phyloP scores from a whole-genome alignment of 164 flowering plant species.

The Vitis rotundifolia region DNA sequence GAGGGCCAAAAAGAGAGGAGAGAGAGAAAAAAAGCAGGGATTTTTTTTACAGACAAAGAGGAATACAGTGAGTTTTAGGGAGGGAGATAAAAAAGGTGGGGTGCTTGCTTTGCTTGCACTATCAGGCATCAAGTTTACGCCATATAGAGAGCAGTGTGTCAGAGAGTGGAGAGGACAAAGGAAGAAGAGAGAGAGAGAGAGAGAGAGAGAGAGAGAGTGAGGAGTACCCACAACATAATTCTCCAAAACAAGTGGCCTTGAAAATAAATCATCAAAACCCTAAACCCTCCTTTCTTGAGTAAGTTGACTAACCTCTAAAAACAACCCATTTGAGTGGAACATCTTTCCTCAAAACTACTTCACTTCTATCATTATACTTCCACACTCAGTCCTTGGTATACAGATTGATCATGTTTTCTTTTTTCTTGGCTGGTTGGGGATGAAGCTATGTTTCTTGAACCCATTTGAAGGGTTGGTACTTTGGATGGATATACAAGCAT shows the following conservation, averaged over 20 bases:
- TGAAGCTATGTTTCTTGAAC: too few relatives aligned
- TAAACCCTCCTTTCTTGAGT: not conserved
- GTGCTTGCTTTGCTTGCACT: conserved; percentile 94
- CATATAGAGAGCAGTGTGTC: conserved; percentile 64
- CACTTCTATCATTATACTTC: too few relatives aligned
- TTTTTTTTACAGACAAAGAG: conserved; percentile 36
- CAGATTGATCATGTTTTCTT: too few relatives aligned
- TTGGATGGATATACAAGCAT: too few relatives aligned
- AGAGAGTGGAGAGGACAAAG: conserved; percentile 45
- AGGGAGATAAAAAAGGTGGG: conserved; percentile 25
- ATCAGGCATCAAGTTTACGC: conserved; percentile 86
- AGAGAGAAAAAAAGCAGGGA: conserved; percentile 18
- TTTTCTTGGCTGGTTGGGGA: too few relatives aligned
- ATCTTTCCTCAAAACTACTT: too few relatives aligned
- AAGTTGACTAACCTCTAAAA: conserved; percentile 4
- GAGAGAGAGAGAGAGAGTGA: conserved; percentile 12
- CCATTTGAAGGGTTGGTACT: too few relatives aligned
- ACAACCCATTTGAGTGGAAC: too few relatives aligned
- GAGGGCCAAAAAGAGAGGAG: conserved; percentile 16
- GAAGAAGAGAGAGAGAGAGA: conserved; percentile 14
- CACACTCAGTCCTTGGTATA: too few relatives aligned
- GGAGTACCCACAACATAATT: not conserved
- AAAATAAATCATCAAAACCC: conserved; percentile 1
- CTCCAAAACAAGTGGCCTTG: not conserved
- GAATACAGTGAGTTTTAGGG: conserved; percentile 18